Evolutionary conservation across 306 rosid species (phyloP).

Genomic region (Vigna hirtella): DNA sequence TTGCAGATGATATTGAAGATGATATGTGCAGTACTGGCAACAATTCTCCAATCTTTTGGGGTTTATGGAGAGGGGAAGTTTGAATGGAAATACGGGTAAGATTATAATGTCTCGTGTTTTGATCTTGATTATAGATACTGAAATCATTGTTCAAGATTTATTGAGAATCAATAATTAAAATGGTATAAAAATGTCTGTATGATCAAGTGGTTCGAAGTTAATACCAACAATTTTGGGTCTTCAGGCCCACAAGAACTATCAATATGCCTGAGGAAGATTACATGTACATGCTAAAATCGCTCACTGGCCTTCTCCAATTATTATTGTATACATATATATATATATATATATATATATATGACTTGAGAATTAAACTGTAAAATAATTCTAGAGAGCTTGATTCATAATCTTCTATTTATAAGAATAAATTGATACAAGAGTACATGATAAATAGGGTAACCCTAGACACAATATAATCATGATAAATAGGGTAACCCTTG

Average conservation of each 20-base stretch:
- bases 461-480: too few species aligned
- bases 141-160: background rate
- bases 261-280: background rate
- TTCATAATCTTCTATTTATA: too few species aligned
- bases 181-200: background rate
- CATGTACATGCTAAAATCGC: background rate
- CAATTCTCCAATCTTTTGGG: slow-evolving; percentile 88
- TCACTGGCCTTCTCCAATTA: background rate
- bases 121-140: background rate
- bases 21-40: slow-evolving; percentile 94
- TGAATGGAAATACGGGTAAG: slow-evolving; percentile 96
- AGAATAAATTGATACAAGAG: too few species aligned
- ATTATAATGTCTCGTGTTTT: slow-evolving; percentile 25
- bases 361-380: too few species aligned
- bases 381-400: too few species aligned
- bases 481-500: too few species aligned
- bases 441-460: too few species aligned
- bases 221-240: background rate
- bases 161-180: slow-evolving; percentile 16
- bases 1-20: slow-evolving; percentile 92
- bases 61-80: slow-evolving; percentile 98
- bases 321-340: too few species aligned
- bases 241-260: background rate
- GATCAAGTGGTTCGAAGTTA: background rate
- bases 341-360: too few species aligned